Base-by-base conservation (phyloP, 768 basidiomycete species). In the Russula sp. region DNA sequence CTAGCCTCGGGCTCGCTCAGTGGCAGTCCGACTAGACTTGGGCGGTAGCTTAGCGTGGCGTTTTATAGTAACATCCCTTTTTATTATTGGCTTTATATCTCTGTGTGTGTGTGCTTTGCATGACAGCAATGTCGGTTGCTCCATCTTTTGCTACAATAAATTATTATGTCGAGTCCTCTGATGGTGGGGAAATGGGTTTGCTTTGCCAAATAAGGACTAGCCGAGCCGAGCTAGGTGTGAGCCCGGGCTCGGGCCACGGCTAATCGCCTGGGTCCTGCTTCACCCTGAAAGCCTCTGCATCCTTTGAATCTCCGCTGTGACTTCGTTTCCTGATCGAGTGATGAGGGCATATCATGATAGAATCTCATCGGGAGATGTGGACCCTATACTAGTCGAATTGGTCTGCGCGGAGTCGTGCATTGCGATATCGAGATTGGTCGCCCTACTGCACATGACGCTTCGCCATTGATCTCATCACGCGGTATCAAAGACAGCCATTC, bases 341-440 rank as follows among this genome's bases (percentile, higher is more conserved):
- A 20, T 40, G 14, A 35, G 18, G 14, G n/a, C n/a, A 11, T 27
- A 10, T n/a, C n/a, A n/a, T n/a, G n/a, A n/a, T 68, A 94, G 91
- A 84, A 87, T 68, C 75, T 80, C 48, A 94, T 98, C 69, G n/a
- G 94, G 96, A 1, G 75, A 84, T 44, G 84, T 98, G 50, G 93
- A 98, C 75, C 88, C 89, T 1, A 93, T 98, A 61, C 76, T 98
- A 18, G 87, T 94, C 95, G 22, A 95, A 92, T 10, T 72, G 97
- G 97, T 3, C 77, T 98, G 60, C 83, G 97, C 50, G 97, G 97
- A 0, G 96, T 99, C 4, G 84, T 98, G 1, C 94, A 95, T 70
- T 93, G 91, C 55, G 82, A 84, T 37, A 75, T 97, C 7, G 83
- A 88, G 78, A 89, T 88, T 34, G 13, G 57, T 39, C 34, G 4